Evolutionary conservation across 2,329 filamentous ascomycete species (phyloP).

Genomic region (Penicillium sp.): DNA sequence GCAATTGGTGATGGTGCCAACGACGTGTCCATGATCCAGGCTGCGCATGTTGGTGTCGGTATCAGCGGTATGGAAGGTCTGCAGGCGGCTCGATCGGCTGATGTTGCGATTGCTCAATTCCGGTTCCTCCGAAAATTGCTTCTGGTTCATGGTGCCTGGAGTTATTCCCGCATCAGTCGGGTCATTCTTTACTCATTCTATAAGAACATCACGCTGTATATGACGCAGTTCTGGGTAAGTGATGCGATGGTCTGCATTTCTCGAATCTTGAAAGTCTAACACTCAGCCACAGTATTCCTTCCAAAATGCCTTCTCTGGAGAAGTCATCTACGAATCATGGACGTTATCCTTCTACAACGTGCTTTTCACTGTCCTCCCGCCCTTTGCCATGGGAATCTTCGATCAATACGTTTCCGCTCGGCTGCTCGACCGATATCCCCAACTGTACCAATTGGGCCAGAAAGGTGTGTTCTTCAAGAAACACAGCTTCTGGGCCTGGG

Average conservation of each 20-base stretch:
- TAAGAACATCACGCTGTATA: constrained; percentile 97
- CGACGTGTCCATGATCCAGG: constrained; percentile 99
- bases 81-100: constrained; percentile 91
- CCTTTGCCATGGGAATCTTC: constrained; percentile 91
- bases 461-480: constrained; percentile 91
- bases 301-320: constrained; percentile 96
- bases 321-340: constrained; percentile 99
- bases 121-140: constrained; percentile 90
- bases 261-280: constrained; percentile 17
- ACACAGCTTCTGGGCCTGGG: constrained; percentile 91
- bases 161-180: constrained; percentile 94
- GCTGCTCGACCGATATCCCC: constrained; percentile 90
- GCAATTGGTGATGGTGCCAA: constrained; percentile 98
- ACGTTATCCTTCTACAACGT: constrained; percentile 99
- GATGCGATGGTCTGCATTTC: not conserved
- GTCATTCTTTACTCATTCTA: constrained; percentile 99
- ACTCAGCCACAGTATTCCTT: constrained; percentile 75
- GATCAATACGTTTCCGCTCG: constrained; percentile 97
- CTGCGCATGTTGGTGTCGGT: constrained; percentile 94
- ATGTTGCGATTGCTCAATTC: constrained; percentile 95
- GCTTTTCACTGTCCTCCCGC: constrained; percentile 92
- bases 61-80: constrained; percentile 97
- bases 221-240: constrained; percentile 98
- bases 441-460: constrained; percentile 91
- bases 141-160: constrained; percentile 95